A percentile compares a stretch with the other conserved stretches of the same genome.
Evolutionary conservation across 2,329 filamentous ascomycete genomes (phyloP).

Genomic region (Venturiaceae sp.): DNA sequence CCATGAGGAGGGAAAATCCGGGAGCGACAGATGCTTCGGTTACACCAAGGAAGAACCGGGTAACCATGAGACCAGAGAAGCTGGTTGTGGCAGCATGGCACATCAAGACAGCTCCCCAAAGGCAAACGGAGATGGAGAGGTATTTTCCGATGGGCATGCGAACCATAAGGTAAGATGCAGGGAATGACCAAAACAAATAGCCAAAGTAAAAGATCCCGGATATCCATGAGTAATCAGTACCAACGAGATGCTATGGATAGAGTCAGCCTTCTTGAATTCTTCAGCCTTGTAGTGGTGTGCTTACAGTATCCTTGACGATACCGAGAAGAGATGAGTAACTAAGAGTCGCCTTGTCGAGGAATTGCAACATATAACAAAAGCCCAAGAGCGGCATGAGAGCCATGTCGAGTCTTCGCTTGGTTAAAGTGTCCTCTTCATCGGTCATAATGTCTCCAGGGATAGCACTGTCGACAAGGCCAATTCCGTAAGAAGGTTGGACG

Average conservation of each 20-base stretch:
- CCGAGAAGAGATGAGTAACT: neutral
- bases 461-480: neutral
- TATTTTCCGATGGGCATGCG: conserved; percentile 56
- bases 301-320: neutral
- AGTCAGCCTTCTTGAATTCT: neutral
- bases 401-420: neutral
- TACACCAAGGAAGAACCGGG: conserved; percentile 58
- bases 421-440: neutral
- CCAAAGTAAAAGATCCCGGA: neutral
- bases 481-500: neutral
- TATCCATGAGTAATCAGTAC: neutral
- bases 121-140: conserved; percentile 51
- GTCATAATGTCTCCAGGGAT: neutral
- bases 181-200: neutral
- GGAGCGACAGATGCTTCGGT: conserved; percentile 64
- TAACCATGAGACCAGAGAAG: conserved; percentile 49
- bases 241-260: neutral
- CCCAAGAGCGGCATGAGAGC: neutral
- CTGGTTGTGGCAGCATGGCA: conserved; percentile 51
- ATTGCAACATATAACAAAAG: neutral
- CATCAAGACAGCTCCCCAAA: conserved; percentile 53
- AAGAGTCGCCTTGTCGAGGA: neutral
- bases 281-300: neutral
- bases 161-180: neutral
- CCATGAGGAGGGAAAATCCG: conserved; percentile 53